Base-by-base conservation (phyloP, 2,329 filamentous ascomycete species). In the Ambrosiella beaveri region DNA sequence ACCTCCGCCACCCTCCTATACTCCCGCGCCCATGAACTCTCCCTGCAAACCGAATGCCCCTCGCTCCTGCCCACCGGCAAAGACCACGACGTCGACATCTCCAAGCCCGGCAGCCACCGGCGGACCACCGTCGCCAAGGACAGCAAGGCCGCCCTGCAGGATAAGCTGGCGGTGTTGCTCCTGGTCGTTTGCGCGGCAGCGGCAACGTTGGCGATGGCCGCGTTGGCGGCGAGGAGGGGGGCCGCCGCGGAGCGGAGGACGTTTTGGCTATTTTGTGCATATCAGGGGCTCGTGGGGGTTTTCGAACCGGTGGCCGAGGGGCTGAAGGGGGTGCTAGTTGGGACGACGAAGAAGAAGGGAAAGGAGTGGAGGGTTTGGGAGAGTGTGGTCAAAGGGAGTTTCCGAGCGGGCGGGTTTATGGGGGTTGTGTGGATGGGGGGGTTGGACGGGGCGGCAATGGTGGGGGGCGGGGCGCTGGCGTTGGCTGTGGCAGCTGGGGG, bases 1-100 rank as follows among this genome's bases (percentile, higher is more conserved):
- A 79, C 80, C 66, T 71, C 79, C 6, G 77, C 79, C n/a, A 79
- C 78, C 1, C 70, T 80, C 35, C 62, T 74, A 6, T 81, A 80
- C 65, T 60, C 62, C 0, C 60, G 58, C 11, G 40, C 62, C 13
- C 45, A 17, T 1, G 37, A 37, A 35, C 7, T 50, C 56, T 56
- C 17, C 3, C 19, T 15, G 19, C 39, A 37, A 39, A 52, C 11
- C n/a, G 47, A 57, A 38, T 2, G 13, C 27, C 36, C 15, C 11
- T 36, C 36, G n/a, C 27, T 38, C 2, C 15, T 41, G 9, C 44
- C 45, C 35, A 49, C 13, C 17, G 44, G 35, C 27, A 40, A 41
- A 17, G 52, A 54, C 41, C 5, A 38, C 9, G 52, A 54, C 17
- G 52, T 54, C 37, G 52, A 54, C 41, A 54, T 54, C 27, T 27